These are phyloP conservation scores for Aureobasidium sp. DNA, from an alignment of 2,329 filamentous ascomycete species.

Conservation along the genomic window DNA sequence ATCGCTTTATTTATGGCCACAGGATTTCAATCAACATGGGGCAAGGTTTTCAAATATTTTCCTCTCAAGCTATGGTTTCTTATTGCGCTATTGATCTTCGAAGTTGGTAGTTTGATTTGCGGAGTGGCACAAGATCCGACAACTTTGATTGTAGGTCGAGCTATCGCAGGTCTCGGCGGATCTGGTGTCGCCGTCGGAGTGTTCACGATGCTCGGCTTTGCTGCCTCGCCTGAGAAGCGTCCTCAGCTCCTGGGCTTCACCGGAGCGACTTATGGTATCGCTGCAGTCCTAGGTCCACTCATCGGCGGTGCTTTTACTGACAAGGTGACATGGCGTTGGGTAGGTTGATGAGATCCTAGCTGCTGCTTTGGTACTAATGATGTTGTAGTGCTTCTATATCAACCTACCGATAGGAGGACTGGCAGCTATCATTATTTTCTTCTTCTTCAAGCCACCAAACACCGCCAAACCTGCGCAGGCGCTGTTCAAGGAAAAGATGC, in stretches of 20 bases:
- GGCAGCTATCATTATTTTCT: slow-evolving; percentile 7
- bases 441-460: slow-evolving; percentile 29
- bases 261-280: slow-evolving; percentile 39
- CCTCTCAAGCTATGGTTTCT: slow-evolving; percentile 30
- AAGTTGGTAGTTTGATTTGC: slow-evolving; percentile 46
- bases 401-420: slow-evolving; percentile 46
- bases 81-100: slow-evolving; percentile 39
- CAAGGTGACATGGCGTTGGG: slow-evolving; percentile 40
- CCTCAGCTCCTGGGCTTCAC: slow-evolving; percentile 45
- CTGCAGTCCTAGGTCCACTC: slow-evolving; percentile 42
- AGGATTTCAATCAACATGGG: slow-evolving; percentile 16
- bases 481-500: slow-evolving; percentile 23
- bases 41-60: slow-evolving; percentile 20
- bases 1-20: background rate
- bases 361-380: slow-evolving; percentile 20
- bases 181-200: slow-evolving; percentile 44
- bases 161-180: slow-evolving; percentile 44
- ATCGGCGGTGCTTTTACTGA: slow-evolving; percentile 35
- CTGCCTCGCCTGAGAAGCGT: slow-evolving; percentile 39
- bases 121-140: slow-evolving; percentile 44
- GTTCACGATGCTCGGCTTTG: slow-evolving; percentile 40
- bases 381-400: slow-evolving; percentile 40
- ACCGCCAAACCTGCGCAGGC: slow-evolving; percentile 28
- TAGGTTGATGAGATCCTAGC: slow-evolving; percentile 18
- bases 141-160: slow-evolving; percentile 46